Evolutionary conservation across 352 stramenopile genomes (phyloP), one percentile per base, ranked within the genome.

Genomic region (Phytophthora parvispora): DNA sequence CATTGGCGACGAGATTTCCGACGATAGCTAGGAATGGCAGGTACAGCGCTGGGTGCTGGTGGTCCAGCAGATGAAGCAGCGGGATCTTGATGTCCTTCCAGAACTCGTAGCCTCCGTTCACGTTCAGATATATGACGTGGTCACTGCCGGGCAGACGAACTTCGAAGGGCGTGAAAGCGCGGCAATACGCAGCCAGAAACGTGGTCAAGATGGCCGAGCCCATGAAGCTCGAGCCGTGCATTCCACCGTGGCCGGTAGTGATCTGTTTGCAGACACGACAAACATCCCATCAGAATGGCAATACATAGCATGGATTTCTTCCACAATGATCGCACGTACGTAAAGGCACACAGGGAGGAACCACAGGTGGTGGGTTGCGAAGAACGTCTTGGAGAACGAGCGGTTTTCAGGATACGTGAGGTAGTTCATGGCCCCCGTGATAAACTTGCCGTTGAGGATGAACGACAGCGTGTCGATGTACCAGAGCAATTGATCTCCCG

Each of bases 401-500:
- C 84, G 83, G 56, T 93, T 93, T 73, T 93, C 85, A 3, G 81
- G 81, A 62, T 93, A 92, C 50, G 86, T 90, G 22, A 98, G 79
- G 81, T 98, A 98, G 48, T 95, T 97, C 69, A 93, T 85, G 4
- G 93, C 94, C 15, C 96, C 96, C 24, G 97, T 83, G 20, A 89
- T 72, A 67, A 98, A 98, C 54, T 92, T 97, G 60, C 86, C 75
- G 24, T 74, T 91, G 52, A 97, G 49, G 4, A 91, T 32, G 55
- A 89, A 97, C 42, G 64, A 91, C 12, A 86, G 38, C 31, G 87
- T 75, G 77, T 98, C 94, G 13, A 98, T 81, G 64, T 96, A 98
- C 94, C 94, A 99, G 16, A 97, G 69, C 27, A 98, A 47, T 61
- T 99, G 96, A 70, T 99, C 93, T 38, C 97, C 96, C 16, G 91